Evolutionary conservation across 768 basidiomycete genomes (phyloP).

Genomic region (Gymnopilus junonius): DNA sequence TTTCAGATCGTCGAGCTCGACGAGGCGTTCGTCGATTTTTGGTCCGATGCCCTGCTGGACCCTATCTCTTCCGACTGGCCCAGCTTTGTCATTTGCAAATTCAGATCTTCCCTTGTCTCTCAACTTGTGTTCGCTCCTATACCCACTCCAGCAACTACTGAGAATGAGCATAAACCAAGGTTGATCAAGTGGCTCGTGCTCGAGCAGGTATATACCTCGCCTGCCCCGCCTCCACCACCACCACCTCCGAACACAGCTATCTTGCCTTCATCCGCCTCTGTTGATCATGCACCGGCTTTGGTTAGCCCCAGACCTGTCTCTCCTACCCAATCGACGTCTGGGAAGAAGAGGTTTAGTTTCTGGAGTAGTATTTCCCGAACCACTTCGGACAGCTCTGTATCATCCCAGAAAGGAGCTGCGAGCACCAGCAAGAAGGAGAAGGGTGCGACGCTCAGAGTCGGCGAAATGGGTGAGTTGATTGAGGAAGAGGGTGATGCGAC

Average conservation of each 20-base stretch:
- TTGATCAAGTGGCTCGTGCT: slow-evolving; percentile 68
- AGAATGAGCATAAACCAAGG: slow-evolving; percentile 33
- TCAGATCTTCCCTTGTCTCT: slow-evolving; percentile 44
- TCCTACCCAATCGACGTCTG: slow-evolving; percentile 35
- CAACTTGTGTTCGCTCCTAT: slow-evolving; percentile 28
- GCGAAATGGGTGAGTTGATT: slow-evolving; percentile 75
- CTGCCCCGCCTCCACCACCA: slow-evolving; percentile 26
- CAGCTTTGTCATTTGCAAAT: slow-evolving; percentile 69
- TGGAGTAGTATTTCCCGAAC: slow-evolving; percentile 46
- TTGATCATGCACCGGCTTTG: neutral
- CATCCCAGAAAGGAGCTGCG: slow-evolving; percentile 30
- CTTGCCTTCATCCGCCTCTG: neutral
- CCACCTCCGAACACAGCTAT: neutral
- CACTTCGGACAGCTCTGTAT: slow-evolving; percentile 32
- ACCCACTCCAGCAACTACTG: neutral
- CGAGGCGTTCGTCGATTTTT: slow-evolving; percentile 85
- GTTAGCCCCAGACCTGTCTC: neutral
- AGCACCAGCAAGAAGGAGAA: slow-evolving; percentile 38
- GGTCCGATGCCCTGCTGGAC: slow-evolving; percentile 76
- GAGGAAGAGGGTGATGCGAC: slow-evolving; percentile 42
- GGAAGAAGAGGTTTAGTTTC: slow-evolving; percentile 69
- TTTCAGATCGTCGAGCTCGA: slow-evolving; percentile 64
- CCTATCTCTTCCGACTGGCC: slow-evolving; percentile 71
- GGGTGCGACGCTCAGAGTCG: slow-evolving; percentile 41
- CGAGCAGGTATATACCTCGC: slow-evolving; percentile 59